Evolutionary conservation across 345 rosid genomes (phyloP).

Genomic region (Hibiscus trionum): DNA sequence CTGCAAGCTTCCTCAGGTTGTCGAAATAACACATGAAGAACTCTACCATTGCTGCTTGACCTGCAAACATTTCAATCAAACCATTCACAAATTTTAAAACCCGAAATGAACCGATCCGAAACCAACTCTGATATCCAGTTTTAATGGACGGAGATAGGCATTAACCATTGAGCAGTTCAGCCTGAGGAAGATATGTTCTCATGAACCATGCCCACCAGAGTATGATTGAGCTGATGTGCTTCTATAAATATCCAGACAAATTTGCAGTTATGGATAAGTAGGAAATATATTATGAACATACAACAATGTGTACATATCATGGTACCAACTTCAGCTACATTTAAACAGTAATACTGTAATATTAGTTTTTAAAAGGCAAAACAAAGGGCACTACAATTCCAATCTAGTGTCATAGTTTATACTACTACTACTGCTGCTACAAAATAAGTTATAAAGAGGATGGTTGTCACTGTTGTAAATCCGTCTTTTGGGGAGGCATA

Average conservation of each 20-base stretch:
- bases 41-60: slow-evolving; percentile 47
- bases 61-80: slow-evolving; percentile 13
- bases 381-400: background rate
- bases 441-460: background rate
- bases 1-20: slow-evolving; percentile 28
- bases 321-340: background rate
- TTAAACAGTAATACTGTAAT: background rate
- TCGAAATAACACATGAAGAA: slow-evolving; percentile 9
- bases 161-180: slow-evolving; percentile 42
- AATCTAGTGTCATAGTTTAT: background rate
- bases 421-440: background rate
- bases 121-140: background rate
- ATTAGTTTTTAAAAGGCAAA: background rate
- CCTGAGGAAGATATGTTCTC: slow-evolving; percentile 41
- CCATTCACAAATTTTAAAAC: too few relatives aligned
- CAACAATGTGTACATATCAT: background rate
- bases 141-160: background rate
- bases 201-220: slow-evolving; percentile 61
- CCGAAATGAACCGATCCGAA: too few relatives aligned
- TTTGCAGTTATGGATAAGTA: background rate
- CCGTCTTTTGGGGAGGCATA: background rate
- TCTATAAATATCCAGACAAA: slow-evolving; percentile 25
- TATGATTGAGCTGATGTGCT: slow-evolving; percentile 41
- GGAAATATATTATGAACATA: too few relatives aligned
- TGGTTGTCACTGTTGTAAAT: background rate